Base-by-base conservation (phyloP, 768 basidiomycete genomes). In the Naganishia onofrii region DNA sequence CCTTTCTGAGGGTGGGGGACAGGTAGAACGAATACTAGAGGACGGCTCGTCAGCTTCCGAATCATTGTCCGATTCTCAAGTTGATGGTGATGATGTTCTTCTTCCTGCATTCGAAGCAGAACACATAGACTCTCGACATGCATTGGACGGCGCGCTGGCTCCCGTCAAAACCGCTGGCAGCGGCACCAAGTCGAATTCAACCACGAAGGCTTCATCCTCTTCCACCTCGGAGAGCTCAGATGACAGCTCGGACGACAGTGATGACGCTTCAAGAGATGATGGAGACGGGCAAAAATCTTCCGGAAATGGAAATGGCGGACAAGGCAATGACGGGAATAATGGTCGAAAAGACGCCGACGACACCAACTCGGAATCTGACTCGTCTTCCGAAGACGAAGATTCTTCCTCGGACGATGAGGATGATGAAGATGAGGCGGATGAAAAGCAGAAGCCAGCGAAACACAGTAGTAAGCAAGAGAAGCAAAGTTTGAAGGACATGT, bases 401-500 rank as follows among this genome's bases (percentile, higher is more conserved):
- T 63, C 60, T 3, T 63, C 60, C 13, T 63, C 67, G 36, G 32
- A 34, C 15, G 60, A 64, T 17, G 60, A 44, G 17, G 60, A 63
- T 6, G 34, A 52, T 7, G 60, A 63, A 63, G 60, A 63, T 46
- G 60, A 46, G 23, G 60, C 38, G 38, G 42, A 26, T 10, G 17
- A 26, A 3, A 63, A 63, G 23, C 29, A 46, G 23, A 63, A 63
- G 19, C 26, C 23, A 44, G 7, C 42, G 23, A 13, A 19, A 17
- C 38, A 48, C 15, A 60, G 46, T 13, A 60, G 19, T 15, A 44
- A 48, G n/a, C 34, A 51, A 58, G 34, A 36, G 38, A 63, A 63
- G 60, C 38, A 63, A 44, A 69, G 56, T 5, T 46, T 76, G 26
- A 76, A 76, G 53, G 72, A 73, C 31, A 69, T 76, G 72, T 76